Conservation (phyloP, 306 rosid species). For the Vigna radiata region DNA sequence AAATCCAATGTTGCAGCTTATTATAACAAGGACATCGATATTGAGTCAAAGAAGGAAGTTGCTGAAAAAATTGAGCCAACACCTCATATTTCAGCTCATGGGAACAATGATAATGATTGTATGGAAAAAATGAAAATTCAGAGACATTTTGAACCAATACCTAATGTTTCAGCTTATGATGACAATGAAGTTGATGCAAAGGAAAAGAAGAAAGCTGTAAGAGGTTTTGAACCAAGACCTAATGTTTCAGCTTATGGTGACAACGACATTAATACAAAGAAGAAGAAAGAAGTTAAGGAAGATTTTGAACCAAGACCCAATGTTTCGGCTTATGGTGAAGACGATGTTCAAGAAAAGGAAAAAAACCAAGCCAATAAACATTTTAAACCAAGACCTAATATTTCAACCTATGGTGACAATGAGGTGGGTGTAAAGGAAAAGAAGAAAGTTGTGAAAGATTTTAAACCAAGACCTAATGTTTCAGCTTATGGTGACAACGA, state of each 20-base stretch:
- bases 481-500: constrained; percentile 11
- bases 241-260: constrained; percentile 19
- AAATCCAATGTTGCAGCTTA: not conserved
- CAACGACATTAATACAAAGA: not conserved
- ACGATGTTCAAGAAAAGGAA: not conserved
- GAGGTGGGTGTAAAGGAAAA: not conserved
- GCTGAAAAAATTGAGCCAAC: not conserved
- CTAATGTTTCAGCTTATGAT: not conserved
- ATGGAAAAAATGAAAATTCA: not conserved
- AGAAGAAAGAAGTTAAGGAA: not conserved
- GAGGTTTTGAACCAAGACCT: constrained; percentile 39
- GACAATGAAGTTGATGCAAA: not conserved
- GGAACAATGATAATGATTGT: not conserved
- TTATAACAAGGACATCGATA: not conserved
- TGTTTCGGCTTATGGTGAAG: not conserved
- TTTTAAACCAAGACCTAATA: constrained; percentile 30
- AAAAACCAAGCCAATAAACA: not conserved
- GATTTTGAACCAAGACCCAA: constrained; percentile 14
- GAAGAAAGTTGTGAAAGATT: not conserved
- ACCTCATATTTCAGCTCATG: constrained; percentile 12
- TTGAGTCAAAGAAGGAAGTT: not conserved
- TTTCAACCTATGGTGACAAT: not conserved
- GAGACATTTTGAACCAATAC: constrained; percentile 37
- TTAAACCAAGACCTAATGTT: constrained; percentile 21
- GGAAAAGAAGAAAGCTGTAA: not conserved